Evolutionary conservation across 306 rosid genomes (phyloP), one percentile per base, ranked within the genome.

Genomic region (Ammopiptanthus mongolicus): DNA sequence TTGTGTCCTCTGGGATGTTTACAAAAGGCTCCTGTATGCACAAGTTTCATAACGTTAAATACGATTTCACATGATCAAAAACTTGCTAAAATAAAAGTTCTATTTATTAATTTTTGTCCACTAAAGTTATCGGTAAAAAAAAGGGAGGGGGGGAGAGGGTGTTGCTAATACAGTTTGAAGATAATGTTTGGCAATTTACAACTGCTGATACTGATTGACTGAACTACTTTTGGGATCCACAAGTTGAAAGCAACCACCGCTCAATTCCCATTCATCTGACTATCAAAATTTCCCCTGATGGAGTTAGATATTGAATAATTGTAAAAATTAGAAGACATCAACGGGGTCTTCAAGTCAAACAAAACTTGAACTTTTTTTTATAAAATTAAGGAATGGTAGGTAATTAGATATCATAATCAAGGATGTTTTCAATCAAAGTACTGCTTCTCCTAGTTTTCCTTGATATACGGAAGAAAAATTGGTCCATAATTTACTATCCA

Each of bases 1-100:
- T 90, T 13, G 89, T 89, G 64, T 90, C 91, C 65, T 96, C 96
- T 2, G 99, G 99, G 65, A 96, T 96, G 85, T 88, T 92, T 61
- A 92, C 96, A 73, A 92, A 96, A 71, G 99, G 98, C 75, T 96
- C 99, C 99, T 96, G 87, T 13, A 89, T 50, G 19, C 52, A 86
- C 65, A 75, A 59, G 36, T 52, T 73, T 61, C 13, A 47, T 18
- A 18, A 64, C 21, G 29, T 73, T 72, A 41, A 6, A 33, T 14
- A 59, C 15, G 3, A 80, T 59, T 70, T 61, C 46, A 14, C 21
- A 67, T 56, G 3, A 57, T 53, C 23, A 52, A 34, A 66, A 80
- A 11, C 41, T 65, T 76, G 41, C 31, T 2, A 17, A 69, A 44
- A 69, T 50, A 18, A 31, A 66, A 17, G 17, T 6, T 44, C 52